Evolutionary conservation across 257 asterid species (phyloP), one percentile per base, ranked within the genome.

Genomic region (Paraleonurus japonicus): DNA sequence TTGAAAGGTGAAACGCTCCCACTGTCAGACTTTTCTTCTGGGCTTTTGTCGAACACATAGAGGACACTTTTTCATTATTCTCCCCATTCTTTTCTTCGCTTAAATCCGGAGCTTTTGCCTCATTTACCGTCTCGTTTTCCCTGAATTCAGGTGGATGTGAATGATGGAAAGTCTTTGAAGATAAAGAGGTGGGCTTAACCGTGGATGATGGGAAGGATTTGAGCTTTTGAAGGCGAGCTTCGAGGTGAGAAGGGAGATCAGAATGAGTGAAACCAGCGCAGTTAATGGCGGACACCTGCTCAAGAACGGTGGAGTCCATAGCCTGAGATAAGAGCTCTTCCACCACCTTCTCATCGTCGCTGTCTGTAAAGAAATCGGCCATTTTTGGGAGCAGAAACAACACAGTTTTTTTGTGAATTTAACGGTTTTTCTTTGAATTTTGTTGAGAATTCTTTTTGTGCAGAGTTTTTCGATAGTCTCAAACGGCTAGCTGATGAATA

Each of bases 281-380:
- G 70, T 94, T 94, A 41, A 91, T 81, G 70, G 86, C 85, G 57
- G 90, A 92, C 37, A 91, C 83, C 72, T 94, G 96, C 70, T 91
- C 95, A 9, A 91, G 96, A 59, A 91, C 80, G 16, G 81, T 58
- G 61, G 87, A 75, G 50, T 94, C 99, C 90, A 82, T 88, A 0
- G 96, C 93, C 62, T 87, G 96, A 39, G 96, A 78, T 0, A 94
- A 75, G 27, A 94, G 77, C 27, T 89, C 95, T 5, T 89, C 87
- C 65, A 88, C 95, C 23, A 95, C 91, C 83, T 85, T 89, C 10
- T 91, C 96, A 2, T 87, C 92, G 39, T 94, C 97, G 69, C 96
- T 90, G n/a, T 90, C 96, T 0, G 92, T 81, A 27, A 91, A 77
- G 70, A 83, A 88, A 89, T 81, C 91, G 6, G 79, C 86, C 97